Evolutionary conservation across 106 monocot species (phyloP).

Genomic region (Xerophyta viscosa): DNA sequence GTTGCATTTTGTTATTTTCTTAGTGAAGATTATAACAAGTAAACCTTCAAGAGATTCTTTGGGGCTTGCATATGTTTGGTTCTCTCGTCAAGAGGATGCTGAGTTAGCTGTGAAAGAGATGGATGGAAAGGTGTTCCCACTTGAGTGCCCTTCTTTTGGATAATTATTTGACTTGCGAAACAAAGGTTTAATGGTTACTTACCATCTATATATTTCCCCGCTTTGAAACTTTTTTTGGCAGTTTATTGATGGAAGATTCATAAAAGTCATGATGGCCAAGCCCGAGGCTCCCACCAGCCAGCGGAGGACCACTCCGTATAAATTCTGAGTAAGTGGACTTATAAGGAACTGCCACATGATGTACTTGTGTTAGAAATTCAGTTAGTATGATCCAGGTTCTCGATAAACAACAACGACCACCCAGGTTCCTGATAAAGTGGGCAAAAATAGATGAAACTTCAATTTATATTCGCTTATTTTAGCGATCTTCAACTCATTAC

Average conservation of each 20-base stretch:
- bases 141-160: neutral
- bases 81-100: conserved; percentile 33
- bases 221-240: conserved; percentile 10
- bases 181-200: neutral
- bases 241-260: conserved; percentile 69
- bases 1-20: conserved; percentile 1
- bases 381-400: too few relatives aligned
- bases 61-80: conserved; percentile 60
- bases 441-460: too few relatives aligned
- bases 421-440: too few relatives aligned
- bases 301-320: conserved; percentile 17
- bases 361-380: too few relatives aligned
- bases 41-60: conserved; percentile 35
- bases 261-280: conserved; percentile 29
- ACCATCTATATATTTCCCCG: neutral
- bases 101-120: conserved; percentile 35
- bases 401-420: too few relatives aligned
- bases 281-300: conserved; percentile 42
- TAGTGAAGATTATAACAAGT: conserved; percentile 45
- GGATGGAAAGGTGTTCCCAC: conserved; percentile 47
- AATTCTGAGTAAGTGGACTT: too few relatives aligned
- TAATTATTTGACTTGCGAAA: neutral
- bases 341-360: too few relatives aligned
- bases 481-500: too few relatives aligned
- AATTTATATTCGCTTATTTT: too few relatives aligned